phyloP scores from a whole-genome alignment of 352 stramenopile genomes.

The Pilasporangium apinafurcum region DNA sequence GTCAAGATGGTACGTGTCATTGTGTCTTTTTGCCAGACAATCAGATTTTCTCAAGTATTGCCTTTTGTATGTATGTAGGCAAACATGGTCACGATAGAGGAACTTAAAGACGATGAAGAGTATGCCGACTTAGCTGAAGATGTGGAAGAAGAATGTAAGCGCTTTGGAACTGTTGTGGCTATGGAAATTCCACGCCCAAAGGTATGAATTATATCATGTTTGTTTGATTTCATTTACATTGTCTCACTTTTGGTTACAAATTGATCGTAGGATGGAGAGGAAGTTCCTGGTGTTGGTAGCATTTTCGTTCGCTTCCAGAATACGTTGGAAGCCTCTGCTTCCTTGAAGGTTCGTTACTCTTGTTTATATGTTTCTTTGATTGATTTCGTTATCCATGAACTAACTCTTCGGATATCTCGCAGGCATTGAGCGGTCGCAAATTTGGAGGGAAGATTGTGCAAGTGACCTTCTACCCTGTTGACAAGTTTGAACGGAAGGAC shows the following conservation, averaged over 20 bases:
- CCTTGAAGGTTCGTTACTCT: conserved; percentile 53
- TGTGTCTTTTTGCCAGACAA: not conserved
- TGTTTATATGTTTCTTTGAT: not conserved
- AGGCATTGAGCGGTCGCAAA: conserved; percentile 81
- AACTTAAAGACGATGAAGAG: conserved; percentile 81
- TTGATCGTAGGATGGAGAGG: conserved; percentile 37
- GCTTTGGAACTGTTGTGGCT: conserved; percentile 61
- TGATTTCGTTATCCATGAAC: too few species aligned
- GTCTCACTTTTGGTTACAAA: not conserved
- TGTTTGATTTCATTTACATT: not conserved
- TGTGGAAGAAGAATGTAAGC: conserved; percentile 87
- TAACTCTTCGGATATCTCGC: not conserved
- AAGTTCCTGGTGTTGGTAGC: conserved; percentile 57
- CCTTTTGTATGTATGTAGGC: conserved; percentile 22
- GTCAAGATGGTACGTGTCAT: conserved; percentile 62
- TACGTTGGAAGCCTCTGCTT: conserved; percentile 41
- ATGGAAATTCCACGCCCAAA: conserved; percentile 80
- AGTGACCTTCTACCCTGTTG: conserved; percentile 68
- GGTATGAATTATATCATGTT: conserved; percentile 18
- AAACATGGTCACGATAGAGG: conserved; percentile 83
- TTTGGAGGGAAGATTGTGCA: conserved; percentile 84
- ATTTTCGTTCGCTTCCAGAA: conserved; percentile 80
- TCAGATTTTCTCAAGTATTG: not conserved
- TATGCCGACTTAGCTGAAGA: conserved; percentile 86
- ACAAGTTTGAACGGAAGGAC: conserved; percentile 65